Evolutionary conservation across 2,329 filamentous ascomycete genomes (phyloP).

Genomic region (Metarhizium album): DNA sequence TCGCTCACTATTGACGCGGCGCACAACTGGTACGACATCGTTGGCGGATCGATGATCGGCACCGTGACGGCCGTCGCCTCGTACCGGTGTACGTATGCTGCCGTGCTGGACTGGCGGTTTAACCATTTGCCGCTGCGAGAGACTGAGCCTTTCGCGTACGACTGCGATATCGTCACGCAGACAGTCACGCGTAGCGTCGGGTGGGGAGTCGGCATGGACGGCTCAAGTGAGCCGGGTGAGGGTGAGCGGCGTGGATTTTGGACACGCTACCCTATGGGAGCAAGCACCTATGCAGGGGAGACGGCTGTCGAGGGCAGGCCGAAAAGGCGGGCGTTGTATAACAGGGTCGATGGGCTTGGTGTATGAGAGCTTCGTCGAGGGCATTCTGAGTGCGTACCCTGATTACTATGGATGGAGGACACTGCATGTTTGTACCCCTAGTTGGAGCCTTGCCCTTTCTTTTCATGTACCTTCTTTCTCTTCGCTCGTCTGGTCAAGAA

Average conservation of each 20-base stretch:
- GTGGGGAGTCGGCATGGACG: conserved; percentile 14
- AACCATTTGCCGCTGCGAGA: conserved; percentile 54
- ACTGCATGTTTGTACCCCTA: too few relatives aligned
- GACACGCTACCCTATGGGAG: background rate
- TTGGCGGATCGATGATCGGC: conserved; percentile 54
- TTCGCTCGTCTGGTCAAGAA: too few relatives aligned
- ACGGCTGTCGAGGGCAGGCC: too few relatives aligned
- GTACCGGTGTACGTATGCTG: conserved; percentile 57
- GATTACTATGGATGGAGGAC: too few relatives aligned
- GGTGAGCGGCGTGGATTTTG: background rate
- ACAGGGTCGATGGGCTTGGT: too few relatives aligned
- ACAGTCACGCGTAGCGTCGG: conserved; percentile 16
- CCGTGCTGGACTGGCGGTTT: conserved; percentile 57
- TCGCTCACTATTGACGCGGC: conserved; percentile 53
- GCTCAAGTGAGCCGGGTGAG: background rate
- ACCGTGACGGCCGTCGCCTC: conserved; percentile 48
- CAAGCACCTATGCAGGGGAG: background rate
- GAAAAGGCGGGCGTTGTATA: too few relatives aligned
- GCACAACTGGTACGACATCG: conserved; percentile 61
- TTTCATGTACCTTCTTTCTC: too few relatives aligned
- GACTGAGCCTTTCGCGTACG: conserved; percentile 9
- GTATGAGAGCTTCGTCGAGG: too few relatives aligned
- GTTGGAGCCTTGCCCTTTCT: too few relatives aligned
- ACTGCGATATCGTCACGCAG: conserved; percentile 9
- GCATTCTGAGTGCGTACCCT: too few relatives aligned